Conservation (phyloP, 2,329 filamentous ascomycete genomes). For the Fusarium xylarioides region DNA sequence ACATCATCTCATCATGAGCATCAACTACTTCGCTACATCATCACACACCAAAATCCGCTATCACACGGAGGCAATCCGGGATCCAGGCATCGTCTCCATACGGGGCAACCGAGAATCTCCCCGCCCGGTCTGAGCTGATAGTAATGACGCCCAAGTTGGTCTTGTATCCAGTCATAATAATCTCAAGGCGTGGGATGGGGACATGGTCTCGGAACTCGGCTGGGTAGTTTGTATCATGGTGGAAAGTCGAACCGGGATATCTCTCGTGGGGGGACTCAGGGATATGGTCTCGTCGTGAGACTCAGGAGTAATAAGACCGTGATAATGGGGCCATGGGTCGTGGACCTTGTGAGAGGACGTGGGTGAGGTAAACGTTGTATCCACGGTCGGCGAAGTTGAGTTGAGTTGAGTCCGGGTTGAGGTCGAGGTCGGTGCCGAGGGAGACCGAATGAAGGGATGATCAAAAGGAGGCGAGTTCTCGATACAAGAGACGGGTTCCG, state of each 20-base stretch:
- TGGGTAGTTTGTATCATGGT: neutral
- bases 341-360: slow-evolving; percentile 9
- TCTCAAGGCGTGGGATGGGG: slow-evolving; percentile 21
- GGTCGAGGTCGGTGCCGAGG: neutral
- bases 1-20: slow-evolving; percentile 5
- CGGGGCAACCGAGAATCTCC: neutral
- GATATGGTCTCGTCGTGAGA: slow-evolving; percentile 18
- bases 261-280: slow-evolving; percentile 22
- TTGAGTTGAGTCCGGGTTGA: neutral
- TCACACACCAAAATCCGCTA: slow-evolving; percentile 21
- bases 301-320: slow-evolving; percentile 12
- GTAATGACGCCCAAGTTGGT: neutral
- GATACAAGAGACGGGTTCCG: neutral
- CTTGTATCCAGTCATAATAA: neutral
- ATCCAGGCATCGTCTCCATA: slow-evolving; percentile 3
- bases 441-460: neutral
- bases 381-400: neutral
- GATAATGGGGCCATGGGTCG: slow-evolving; percentile 28
- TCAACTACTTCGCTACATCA: slow-evolving; percentile 19
- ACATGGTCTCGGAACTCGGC: slow-evolving; percentile 12
- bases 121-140: slow-evolving; percentile 11
- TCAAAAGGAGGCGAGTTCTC: slow-evolving; percentile 7
- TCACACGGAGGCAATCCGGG: slow-evolving; percentile 2
- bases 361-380: slow-evolving; percentile 31
- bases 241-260: slow-evolving; percentile 15